These are phyloP conservation scores for Penstemon newberryi DNA, from an alignment of 257 asterid species.

Conservation along the genomic window DNA sequence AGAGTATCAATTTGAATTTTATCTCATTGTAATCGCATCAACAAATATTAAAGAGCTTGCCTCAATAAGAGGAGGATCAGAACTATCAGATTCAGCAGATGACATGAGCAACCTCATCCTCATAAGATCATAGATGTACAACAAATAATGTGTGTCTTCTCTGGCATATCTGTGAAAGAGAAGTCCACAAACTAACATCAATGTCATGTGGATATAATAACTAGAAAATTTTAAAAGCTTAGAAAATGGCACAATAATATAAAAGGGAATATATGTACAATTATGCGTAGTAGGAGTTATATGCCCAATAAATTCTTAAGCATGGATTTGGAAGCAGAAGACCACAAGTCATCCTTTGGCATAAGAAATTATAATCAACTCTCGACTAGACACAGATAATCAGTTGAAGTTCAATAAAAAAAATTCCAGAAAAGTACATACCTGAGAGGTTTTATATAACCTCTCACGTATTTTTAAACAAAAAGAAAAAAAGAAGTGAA, in stretches of 20 bases:
- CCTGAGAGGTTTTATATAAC: conserved; percentile 6
- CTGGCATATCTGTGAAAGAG: conserved; percentile 74
- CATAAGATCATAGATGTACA: conserved; percentile 87
- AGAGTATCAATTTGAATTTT: not conserved
- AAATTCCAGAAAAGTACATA: not conserved
- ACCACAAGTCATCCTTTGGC: not conserved
- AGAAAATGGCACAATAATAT: conserved; percentile 5
- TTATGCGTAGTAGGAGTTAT: not conserved
- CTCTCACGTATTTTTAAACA: not conserved
- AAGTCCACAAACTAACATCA: conserved; percentile 21
- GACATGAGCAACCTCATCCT: conserved; percentile 51
- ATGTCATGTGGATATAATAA: conserved; percentile 10
- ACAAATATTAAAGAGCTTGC: conserved; percentile 40
- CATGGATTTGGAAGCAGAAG: not conserved
- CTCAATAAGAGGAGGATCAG: conserved; percentile 77
- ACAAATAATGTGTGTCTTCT: conserved; percentile 95
- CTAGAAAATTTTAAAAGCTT: conserved; percentile 12
- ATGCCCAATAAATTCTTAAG: not conserved
- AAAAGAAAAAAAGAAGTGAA: conserved; percentile 1
- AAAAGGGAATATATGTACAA: not conserved
- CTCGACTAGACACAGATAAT: not conserved
- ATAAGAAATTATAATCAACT: not conserved
- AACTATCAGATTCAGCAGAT: conserved; percentile 53
- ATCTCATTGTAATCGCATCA: conserved; percentile 10
- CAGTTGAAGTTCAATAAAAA: too few relatives aligned